These are phyloP conservation scores for Diaporthe citriasiana DNA, from an alignment of 2,329 filamentous ascomycete species.

Conservation along the genomic window DNA sequence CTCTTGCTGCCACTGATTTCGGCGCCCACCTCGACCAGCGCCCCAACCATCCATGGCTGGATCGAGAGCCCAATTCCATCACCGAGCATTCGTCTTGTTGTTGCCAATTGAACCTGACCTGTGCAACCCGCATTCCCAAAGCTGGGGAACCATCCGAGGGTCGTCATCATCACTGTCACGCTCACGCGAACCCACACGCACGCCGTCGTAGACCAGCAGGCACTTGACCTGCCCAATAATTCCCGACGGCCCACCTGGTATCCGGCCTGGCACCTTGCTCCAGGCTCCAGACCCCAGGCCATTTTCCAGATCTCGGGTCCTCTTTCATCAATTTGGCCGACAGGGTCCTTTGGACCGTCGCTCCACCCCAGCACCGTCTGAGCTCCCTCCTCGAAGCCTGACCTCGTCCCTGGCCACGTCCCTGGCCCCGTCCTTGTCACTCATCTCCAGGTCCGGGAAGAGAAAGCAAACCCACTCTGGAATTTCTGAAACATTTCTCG, in stretches of 20 bases:
- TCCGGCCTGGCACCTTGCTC: constrained; percentile 16
- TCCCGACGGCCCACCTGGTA: constrained; percentile 29
- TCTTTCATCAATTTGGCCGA: constrained; percentile 34
- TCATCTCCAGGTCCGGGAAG: constrained; percentile 23
- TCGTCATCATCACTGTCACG: background rate
- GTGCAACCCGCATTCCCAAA: background rate
- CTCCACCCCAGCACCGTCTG: constrained; percentile 30
- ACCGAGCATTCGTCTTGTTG: background rate
- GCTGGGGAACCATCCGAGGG: background rate
- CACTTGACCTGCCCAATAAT: constrained; percentile 16
- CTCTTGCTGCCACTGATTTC: constrained; percentile 23
- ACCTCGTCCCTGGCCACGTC: constrained; percentile 25
- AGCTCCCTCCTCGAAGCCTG: constrained; percentile 23
- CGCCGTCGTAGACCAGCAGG: background rate
- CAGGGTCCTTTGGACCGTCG: constrained; percentile 31
- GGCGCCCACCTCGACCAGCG: background rate
- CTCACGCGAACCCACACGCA: background rate
- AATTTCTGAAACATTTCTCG: constrained; percentile 33
- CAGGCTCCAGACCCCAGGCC: constrained; percentile 21
- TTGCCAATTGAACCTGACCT: constrained; percentile 18
- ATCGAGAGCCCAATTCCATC: background rate
- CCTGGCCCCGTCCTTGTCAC: constrained; percentile 21
- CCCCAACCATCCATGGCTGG: constrained; percentile 29
- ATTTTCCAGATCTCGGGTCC: constrained; percentile 27
- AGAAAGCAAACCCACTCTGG: constrained; percentile 14